Evolutionary conservation across 805 yeast species (phyloP), one percentile per base, ranked within the genome.

Genomic region (Myxozyma monticola): DNA sequence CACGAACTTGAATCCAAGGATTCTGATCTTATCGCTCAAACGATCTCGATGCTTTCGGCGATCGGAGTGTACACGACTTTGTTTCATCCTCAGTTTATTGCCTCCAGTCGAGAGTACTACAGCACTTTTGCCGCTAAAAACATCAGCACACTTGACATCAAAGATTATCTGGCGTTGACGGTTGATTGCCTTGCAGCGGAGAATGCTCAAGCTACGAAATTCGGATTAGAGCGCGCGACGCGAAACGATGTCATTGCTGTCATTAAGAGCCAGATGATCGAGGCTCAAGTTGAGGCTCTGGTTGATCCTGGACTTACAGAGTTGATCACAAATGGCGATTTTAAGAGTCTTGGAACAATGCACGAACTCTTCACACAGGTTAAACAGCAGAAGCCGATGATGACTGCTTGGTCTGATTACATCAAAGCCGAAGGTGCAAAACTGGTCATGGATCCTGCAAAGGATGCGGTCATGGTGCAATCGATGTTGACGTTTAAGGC

Each of bases 401-500:
- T 55, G 12, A 15, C 28, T 8, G 52, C 59, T 4, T 55, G 49
- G 48, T 36, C 48, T 18, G 51, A 35, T 10, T 55, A 56, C 33
- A 49, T 55, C 34, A 37, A 33, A 7, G 33, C 37, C 22, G 56
- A 54, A 24, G 60, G 60, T 5, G 42, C 35, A 3, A 36, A 30
- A 20, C 40, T 56, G 14, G 57, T 58, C 18, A 37, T 35, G 40
- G 60, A 56, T 37, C 54, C 55, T 2, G 45, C 44, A 12, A 36
- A 45, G 17, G 60, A 51, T 28, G 42, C 52, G 7, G 29, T 33
- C 21, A 56, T 58, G 61, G 58, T 58, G n/a, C n/a, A 25, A 18
- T 31, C 51, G 2, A 29, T 58, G n/a, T 37, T 58, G 10, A 35
- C 42, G 10, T 47, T 58, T 39, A 51, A 57, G 28, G 42, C 28